These are phyloP conservation scores for Ploettnerulaceae sp. DNA, from an alignment of 2,329 filamentous ascomycete species.

Conservation along the genomic window DNA sequence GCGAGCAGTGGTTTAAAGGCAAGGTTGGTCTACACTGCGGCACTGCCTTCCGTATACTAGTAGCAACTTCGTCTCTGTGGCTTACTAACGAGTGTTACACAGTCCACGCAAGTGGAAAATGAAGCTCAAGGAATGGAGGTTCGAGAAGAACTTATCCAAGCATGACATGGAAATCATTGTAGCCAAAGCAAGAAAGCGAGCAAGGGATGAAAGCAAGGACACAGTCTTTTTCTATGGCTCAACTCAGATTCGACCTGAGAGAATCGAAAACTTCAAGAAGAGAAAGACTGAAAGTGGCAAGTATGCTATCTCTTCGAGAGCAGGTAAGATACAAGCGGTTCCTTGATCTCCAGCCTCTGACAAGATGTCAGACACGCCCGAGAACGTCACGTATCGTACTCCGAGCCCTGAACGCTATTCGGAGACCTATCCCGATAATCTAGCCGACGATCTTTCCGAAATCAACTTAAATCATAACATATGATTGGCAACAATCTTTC, in stretches of 20 bases:
- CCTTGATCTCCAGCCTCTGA: neutral
- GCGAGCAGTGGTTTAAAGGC: constrained; percentile 10
- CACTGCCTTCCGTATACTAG: neutral
- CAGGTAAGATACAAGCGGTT: neutral
- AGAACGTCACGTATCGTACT: constrained; percentile 6
- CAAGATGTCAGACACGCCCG: neutral
- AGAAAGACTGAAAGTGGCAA: constrained; percentile 5
- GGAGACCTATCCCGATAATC: constrained; percentile 1
- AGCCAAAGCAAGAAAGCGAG: constrained; percentile 13
- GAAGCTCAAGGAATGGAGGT: constrained; percentile 16
- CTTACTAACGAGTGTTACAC: neutral
- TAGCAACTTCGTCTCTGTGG: neutral
- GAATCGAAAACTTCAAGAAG: constrained; percentile 11
- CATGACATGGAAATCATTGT: constrained; percentile 11
- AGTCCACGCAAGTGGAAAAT: constrained; percentile 15
- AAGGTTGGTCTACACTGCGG: constrained; percentile 1
- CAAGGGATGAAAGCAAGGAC: constrained; percentile 11
- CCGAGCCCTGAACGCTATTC: constrained; percentile 5
- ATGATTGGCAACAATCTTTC: neutral
- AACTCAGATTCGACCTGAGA: constrained; percentile 10
- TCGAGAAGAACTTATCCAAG: constrained; percentile 12
- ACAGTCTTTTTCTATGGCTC: constrained; percentile 9
- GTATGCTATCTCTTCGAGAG: constrained; percentile 4
- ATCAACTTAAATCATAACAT: constrained; percentile 4
- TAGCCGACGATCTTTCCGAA: constrained; percentile 2